phyloP scores from a whole-genome alignment of 495 filamentous ascomycete species.

The Xylaria venustula region DNA sequence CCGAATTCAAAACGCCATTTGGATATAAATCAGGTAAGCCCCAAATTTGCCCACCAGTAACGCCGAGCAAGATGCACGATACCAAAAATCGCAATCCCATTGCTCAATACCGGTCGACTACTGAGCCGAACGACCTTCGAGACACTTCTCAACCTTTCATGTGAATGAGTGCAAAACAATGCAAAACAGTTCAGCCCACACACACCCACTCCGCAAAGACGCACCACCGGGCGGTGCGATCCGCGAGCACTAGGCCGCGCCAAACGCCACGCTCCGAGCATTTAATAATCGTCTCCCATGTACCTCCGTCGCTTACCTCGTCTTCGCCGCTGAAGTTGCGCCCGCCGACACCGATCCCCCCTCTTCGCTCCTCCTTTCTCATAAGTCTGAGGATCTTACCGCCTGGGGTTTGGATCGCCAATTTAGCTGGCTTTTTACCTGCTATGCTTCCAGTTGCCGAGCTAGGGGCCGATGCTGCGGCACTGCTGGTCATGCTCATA shows the following conservation, averaged over 20 bases:
- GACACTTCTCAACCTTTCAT: not conserved
- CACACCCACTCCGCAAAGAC: constrained; percentile 96
- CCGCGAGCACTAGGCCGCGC: constrained; percentile 90
- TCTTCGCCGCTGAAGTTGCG: constrained; percentile 45
- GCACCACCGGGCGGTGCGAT: constrained; percentile 95
- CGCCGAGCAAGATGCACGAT: constrained; percentile 13
- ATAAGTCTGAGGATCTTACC: constrained; percentile 92
- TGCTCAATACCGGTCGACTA: not conserved
- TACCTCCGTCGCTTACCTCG: constrained; percentile 68
- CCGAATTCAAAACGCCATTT: not conserved
- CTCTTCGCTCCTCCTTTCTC: constrained; percentile 71
- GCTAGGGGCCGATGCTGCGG: constrained; percentile 55
- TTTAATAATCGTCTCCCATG: constrained; percentile 98
- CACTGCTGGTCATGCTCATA: constrained; percentile 76
- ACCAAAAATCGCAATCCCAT: not conserved
- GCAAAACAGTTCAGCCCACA: constrained; percentile 20
- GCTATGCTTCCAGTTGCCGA: constrained; percentile 40
- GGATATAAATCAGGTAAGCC: constrained; percentile 13
- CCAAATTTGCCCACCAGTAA: constrained; percentile 7
- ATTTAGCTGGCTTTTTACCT: constrained; percentile 82
- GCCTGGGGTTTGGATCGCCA: constrained; percentile 92
- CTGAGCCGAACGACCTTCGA: not conserved
- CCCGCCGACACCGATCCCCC: constrained; percentile 36
- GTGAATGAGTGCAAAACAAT: not conserved
- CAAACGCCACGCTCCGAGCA: constrained; percentile 87